A percentile compares a stretch with the other conserved stretches of the same genome.
Evolutionary conservation across 441 rosid genomes (phyloP).

Genomic region (Gossypium lobatum): DNA sequence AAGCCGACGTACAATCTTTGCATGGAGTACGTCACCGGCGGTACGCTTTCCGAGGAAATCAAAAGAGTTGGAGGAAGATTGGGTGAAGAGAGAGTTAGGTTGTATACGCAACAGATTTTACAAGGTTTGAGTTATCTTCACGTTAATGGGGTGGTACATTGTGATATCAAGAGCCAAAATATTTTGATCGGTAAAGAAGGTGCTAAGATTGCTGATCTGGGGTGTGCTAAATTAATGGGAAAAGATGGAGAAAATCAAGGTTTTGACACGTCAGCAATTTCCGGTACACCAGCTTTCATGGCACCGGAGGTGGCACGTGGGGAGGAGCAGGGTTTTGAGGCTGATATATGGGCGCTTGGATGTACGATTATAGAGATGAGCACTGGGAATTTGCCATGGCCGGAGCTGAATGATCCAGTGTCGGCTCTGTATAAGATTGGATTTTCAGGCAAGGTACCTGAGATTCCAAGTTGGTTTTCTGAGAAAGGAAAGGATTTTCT

Average conservation of each 20-base stretch:
- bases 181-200: constrained; percentile 15
- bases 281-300: constrained; percentile 89
- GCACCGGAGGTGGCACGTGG: constrained; percentile 74
- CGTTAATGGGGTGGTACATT: constrained; percentile 50
- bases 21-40: constrained; percentile 62
- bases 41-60: constrained; percentile 57
- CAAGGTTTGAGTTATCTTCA: constrained; percentile 63
- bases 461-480: constrained; percentile 54
- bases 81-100: constrained; percentile 45
- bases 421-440: constrained; percentile 72
- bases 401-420: constrained; percentile 47
- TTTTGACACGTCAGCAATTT: background rate
- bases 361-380: constrained; percentile 66
- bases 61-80: constrained; percentile 46
- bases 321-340: constrained; percentile 13
- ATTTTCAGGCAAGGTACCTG: constrained; percentile 57
- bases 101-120: constrained; percentile 37
- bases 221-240: constrained; percentile 10
- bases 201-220: constrained; percentile 16
- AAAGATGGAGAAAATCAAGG: background rate
- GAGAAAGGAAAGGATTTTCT: constrained; percentile 57
- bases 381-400: constrained; percentile 71
- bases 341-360: constrained; percentile 20
- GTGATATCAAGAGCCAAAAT: constrained; percentile 62
- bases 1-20: constrained; percentile 45